These are phyloP conservation scores for Castanea sativa DNA, from an alignment of 306 rosid genomes.

Conservation along the genomic window DNA sequence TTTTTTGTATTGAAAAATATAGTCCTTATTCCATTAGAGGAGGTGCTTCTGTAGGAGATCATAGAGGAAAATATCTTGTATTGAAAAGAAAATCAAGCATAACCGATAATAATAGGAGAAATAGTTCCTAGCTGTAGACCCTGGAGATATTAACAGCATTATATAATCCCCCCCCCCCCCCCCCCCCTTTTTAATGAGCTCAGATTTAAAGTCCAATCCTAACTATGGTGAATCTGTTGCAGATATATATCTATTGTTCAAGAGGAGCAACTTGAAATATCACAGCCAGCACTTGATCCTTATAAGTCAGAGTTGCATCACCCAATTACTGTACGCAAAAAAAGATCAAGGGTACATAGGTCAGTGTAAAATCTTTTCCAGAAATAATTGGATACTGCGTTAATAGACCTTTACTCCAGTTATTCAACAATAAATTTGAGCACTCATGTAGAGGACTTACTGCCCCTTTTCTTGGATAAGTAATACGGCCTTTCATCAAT, in stretches of 20 bases:
- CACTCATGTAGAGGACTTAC: background rate
- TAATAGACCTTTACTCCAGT: background rate
- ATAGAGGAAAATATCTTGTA: background rate
- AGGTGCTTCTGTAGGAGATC: background rate
- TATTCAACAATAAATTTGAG: background rate
- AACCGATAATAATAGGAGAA: background rate
- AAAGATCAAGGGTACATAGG: slow-evolving; percentile 82
- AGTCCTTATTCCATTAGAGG: background rate
- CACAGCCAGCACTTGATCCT: slow-evolving; percentile 96
- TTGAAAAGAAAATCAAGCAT: background rate
- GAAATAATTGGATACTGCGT: background rate
- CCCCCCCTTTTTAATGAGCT: background rate
- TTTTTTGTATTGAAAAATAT: background rate
- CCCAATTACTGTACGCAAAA: slow-evolving; percentile 64
- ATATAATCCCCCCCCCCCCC: background rate
- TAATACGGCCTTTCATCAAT: background rate
- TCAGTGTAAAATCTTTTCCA: slow-evolving; percentile 19
- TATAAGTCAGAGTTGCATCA: slow-evolving; percentile 82
- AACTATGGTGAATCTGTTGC: slow-evolving; percentile 23
- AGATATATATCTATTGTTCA: slow-evolving; percentile 78
- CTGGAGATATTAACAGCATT: background rate
- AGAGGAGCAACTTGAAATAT: slow-evolving; percentile 90
- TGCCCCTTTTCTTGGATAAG: background rate
- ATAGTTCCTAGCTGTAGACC: background rate
- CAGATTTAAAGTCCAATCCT: background rate